Base-by-base conservation (phyloP, 352 stramenopile species). In the Phytophthora chlamydospora region DNA sequence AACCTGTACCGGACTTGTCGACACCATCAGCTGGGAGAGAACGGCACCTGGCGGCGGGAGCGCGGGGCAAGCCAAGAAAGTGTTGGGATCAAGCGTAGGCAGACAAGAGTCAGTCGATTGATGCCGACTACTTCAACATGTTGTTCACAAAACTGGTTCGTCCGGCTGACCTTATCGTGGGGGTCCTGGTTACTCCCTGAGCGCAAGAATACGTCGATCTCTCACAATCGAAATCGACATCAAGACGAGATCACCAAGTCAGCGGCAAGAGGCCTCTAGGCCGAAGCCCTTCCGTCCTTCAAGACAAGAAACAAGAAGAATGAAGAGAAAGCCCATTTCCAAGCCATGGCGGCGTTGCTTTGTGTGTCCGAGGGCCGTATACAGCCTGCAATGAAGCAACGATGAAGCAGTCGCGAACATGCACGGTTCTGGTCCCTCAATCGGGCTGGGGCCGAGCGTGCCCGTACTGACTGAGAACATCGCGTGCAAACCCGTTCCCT, bases 401-500 rank as follows among this genome's bases (percentile, higher is more conserved):
- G 9, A 80, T 78, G 73, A 83, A 75, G 60, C 76, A 85, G 41
- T 70, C 61, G 11, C 70, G 73, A 6, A 64, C 13, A 0, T 52
- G 76, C 2, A 74, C 51, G 0, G 32, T 81, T 17, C n/a, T 50
- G 9, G 38, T 66, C 2, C 8, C 44, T 11, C 51, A 48, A n/a
- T 72, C 69, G 2, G 67, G 73, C 6, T 73, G 62, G 47, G 75
- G 75, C 2, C 50, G 46, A 0, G 48, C 57, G 1, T 84, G 75
- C n/a, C 58, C 3, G 60, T 74, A 24, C 57, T 83, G 4, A 58
- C 32, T 21, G 74, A 83, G 47, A 72, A 68, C 43, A 71, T 83
- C 48, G 58, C 71, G 16, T 84, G 75, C 59, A 80, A 80, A 24
- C 59, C 71, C 0, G 62, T 80, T 38, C 47, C 51, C 38, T 89